phyloP scores from a whole-genome alignment of 768 basidiomycete species.

The Termitomyces titanicus region DNA sequence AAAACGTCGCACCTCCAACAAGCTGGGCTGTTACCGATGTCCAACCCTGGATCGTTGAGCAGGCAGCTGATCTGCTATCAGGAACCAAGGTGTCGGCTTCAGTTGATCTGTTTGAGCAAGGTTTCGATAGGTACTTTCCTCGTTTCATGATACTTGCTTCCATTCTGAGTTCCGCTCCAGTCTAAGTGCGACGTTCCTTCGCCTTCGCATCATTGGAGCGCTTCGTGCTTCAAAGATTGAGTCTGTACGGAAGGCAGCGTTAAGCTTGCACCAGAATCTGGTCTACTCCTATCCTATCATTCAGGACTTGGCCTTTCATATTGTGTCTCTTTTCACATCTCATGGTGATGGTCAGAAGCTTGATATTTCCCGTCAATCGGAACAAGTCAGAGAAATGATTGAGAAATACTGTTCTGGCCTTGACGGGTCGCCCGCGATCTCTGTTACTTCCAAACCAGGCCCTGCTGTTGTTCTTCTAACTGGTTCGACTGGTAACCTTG shows the following conservation, averaged over 20 bases:
- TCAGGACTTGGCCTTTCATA: background rate
- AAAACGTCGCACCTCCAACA: background rate
- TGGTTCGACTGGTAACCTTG: constrained; percentile 20
- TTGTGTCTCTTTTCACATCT: background rate
- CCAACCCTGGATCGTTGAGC: background rate
- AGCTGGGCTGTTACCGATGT: background rate
- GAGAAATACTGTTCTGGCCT: constrained; percentile 27
- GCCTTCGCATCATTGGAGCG: background rate
- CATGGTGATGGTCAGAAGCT: background rate
- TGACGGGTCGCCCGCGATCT: background rate
- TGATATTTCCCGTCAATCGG: too few relatives aligned
- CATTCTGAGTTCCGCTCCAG: background rate
- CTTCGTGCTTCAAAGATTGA: too few relatives aligned
- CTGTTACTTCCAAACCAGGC: background rate
- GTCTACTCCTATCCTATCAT: background rate
- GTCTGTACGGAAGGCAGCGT: background rate
- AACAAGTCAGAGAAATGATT: constrained; percentile 31
- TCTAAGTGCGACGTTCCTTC: background rate
- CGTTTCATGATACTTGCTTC: background rate
- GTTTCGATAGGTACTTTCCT: background rate
- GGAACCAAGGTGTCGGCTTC: background rate
- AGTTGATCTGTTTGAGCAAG: background rate
- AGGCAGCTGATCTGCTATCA: background rate
- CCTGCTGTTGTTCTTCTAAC: constrained; percentile 16
- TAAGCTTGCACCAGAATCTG: background rate